These are phyloP conservation scores for Spizellomyces sp. DNA, from an alignment of 192 early-diverging fungal genomes.

Conservation along the genomic window DNA sequence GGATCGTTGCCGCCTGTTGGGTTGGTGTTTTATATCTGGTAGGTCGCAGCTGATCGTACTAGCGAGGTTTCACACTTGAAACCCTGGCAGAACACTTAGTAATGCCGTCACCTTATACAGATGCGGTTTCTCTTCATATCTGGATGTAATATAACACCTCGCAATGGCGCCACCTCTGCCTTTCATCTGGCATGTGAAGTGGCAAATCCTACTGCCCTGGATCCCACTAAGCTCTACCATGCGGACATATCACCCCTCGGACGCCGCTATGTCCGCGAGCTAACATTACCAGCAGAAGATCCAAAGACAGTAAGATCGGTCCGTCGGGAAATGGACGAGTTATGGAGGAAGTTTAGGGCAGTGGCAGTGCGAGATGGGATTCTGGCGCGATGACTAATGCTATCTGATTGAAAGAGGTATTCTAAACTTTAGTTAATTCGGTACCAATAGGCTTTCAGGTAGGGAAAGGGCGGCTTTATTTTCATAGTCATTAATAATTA, in stretches of 20 bases:
- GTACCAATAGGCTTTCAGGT: no score
- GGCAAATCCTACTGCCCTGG: constrained; percentile 15
- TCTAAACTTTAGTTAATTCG: no score
- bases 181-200: constrained; percentile 30
- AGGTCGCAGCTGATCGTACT: background rate
- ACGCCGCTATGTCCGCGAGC: background rate
- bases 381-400: background rate
- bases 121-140: constrained; percentile 42
- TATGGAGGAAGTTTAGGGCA: background rate
- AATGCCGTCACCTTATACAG: constrained; percentile 23
- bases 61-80: no score
- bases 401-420: no score
- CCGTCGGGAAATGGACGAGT: constrained; percentile 9
- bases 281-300: background rate
- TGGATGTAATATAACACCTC: constrained; percentile 44
- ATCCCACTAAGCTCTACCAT: constrained; percentile 29
- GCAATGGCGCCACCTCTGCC: constrained; percentile 44
- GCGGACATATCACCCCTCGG: constrained; percentile 28
- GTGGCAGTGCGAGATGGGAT: background rate
- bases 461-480: background rate
- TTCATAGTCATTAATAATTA: background rate
- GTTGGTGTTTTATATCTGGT: constrained; percentile 32
- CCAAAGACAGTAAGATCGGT: constrained; percentile 1
- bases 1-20: constrained; percentile 11
- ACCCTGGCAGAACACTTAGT: background rate